phyloP scores from a whole-genome alignment of 768 basidiomycete genomes.

The Dentipellis fragilis region DNA sequence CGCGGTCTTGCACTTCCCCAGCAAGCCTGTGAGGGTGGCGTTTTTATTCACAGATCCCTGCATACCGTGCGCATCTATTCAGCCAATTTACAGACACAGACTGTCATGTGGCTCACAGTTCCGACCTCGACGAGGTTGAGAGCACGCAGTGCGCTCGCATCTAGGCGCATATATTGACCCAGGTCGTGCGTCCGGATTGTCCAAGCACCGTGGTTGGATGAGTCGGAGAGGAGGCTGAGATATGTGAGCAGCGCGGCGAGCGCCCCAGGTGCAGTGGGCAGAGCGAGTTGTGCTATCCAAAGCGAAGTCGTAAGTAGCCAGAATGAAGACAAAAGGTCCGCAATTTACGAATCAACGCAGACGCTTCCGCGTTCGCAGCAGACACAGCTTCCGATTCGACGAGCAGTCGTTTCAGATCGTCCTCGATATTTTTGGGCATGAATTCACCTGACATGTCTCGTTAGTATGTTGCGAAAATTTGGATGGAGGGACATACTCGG shows the following conservation, averaged over 20 bases:
- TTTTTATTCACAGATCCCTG: conserved; percentile 63
- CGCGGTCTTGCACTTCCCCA: conserved; percentile 94
- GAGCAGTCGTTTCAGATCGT: conserved; percentile 12
- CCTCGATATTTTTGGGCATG: conserved; percentile 19
- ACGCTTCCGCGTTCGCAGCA: neutral
- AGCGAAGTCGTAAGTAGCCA: neutral
- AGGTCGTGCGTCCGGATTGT: conserved; percentile 82
- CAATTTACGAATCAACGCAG: conserved; percentile 4
- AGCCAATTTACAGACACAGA: neutral
- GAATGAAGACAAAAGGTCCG: neutral
- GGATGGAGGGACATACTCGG: conserved; percentile 44
- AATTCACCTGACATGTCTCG: conserved; percentile 60
- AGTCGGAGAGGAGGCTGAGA: conserved; percentile 67
- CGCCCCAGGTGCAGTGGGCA: conserved; percentile 72
- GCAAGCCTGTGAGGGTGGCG: conserved; percentile 76
- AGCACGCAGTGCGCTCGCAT: conserved; percentile 88
- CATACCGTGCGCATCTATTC: neutral
- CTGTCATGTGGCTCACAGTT: conserved; percentile 23
- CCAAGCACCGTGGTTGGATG: conserved; percentile 72
- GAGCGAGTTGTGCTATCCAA: conserved; percentile 59
- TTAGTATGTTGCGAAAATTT: neutral
- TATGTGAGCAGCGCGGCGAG: conserved; percentile 77
- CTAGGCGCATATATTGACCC: conserved; percentile 90
- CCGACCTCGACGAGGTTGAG: conserved; percentile 68
- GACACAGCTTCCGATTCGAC: neutral